phyloP scores from a whole-genome alignment of 2,329 filamentous ascomycete genomes.

The Graphilbum fragrans region DNA sequence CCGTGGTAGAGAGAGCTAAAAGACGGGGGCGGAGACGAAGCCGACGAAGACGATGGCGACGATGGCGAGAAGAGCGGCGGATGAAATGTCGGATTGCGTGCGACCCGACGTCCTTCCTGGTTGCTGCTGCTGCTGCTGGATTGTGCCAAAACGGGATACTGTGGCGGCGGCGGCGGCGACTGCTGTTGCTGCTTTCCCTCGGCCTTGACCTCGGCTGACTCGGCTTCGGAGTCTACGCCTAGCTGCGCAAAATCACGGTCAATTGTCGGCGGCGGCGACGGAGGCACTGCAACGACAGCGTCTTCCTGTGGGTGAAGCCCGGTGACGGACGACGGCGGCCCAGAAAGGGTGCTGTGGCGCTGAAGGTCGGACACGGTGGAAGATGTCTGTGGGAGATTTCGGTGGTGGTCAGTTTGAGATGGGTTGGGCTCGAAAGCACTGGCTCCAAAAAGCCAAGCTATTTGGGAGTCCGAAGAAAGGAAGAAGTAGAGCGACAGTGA shows the following conservation, averaged over 20 bases:
- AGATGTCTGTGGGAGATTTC: too few species aligned
- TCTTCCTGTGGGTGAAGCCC: background rate
- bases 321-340: slow-evolving; percentile 3
- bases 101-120: background rate
- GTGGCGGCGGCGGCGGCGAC: slow-evolving; percentile 29
- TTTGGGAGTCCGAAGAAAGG: too few species aligned
- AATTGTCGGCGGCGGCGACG: background rate
- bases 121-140: slow-evolving; percentile 8
- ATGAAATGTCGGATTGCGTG: background rate
- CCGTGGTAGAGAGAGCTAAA: slow-evolving; percentile 42
- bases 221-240: background rate
- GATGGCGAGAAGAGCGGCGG: background rate
- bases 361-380: slow-evolving; percentile 10
- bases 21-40: slow-evolving; percentile 30
- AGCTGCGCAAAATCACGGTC: background rate
- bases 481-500: too few species aligned
- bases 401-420: too few species aligned
- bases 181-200: background rate
- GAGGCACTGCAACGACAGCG: background rate
- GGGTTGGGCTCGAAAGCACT: too few species aligned
- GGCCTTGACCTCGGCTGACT: background rate
- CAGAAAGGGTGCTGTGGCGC: slow-evolving; percentile 2
- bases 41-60: slow-evolving; percentile 1
- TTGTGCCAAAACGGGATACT: slow-evolving; percentile 42
- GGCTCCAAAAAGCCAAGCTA: too few species aligned